phyloP scores from a whole-genome alignment of 2,329 filamentous ascomycete species.

The Penicillium nordicum region DNA sequence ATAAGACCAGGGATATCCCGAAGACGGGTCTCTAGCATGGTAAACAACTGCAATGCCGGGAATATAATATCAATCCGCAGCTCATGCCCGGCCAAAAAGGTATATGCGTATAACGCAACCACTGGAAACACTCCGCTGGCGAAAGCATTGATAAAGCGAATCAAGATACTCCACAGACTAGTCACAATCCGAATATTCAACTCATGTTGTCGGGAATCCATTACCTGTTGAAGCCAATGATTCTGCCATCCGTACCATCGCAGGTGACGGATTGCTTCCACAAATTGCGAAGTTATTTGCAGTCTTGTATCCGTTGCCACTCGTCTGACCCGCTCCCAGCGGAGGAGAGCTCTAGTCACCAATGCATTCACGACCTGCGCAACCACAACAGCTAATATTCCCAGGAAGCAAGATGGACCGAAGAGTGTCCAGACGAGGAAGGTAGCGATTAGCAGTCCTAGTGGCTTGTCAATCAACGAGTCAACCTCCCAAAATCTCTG shows the following conservation, averaged over 20 bases:
- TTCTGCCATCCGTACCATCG: slow-evolving; percentile 81
- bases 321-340: slow-evolving; percentile 68
- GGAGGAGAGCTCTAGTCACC: slow-evolving; percentile 63
- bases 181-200: slow-evolving; percentile 63
- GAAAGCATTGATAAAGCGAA: slow-evolving; percentile 67
- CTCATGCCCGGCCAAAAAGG: slow-evolving; percentile 63
- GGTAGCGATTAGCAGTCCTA: slow-evolving; percentile 71
- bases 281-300: slow-evolving; percentile 78
- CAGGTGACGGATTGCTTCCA: slow-evolving; percentile 77
- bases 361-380: slow-evolving; percentile 68
- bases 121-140: slow-evolving; percentile 75
- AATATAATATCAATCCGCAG: slow-evolving; percentile 80
- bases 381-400: slow-evolving; percentile 64
- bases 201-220: slow-evolving; percentile 65
- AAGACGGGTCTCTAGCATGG: slow-evolving; percentile 68
- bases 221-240: slow-evolving; percentile 67
- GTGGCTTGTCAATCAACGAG: slow-evolving; percentile 68
- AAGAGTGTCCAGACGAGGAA: slow-evolving; percentile 73
- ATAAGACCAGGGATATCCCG: slow-evolving; percentile 73
- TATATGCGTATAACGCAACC: slow-evolving; percentile 77
- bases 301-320: slow-evolving; percentile 72
- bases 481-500: slow-evolving; percentile 80
- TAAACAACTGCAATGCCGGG: slow-evolving; percentile 77
- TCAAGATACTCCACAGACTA: slow-evolving; percentile 59
- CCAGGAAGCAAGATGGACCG: slow-evolving; percentile 73